Evolutionary conservation across 2,329 filamentous ascomycete species (phyloP).

Genomic region (Coniochaeta sp.): DNA sequence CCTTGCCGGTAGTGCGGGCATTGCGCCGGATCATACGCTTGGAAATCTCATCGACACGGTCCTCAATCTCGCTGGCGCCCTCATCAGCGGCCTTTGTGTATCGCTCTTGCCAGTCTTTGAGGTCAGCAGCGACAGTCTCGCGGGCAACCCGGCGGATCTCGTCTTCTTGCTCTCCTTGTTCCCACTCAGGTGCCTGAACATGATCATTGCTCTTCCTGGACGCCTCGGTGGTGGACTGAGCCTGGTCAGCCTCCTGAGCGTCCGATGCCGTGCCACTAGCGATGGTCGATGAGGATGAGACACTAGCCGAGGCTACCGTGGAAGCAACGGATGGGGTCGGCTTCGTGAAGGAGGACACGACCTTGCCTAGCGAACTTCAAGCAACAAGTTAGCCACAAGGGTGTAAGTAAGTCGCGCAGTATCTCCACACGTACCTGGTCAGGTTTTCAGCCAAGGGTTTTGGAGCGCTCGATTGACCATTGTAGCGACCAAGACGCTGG

Average conservation of each 20-base stretch:
- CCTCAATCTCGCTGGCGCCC: constrained; percentile 66
- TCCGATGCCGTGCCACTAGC: neutral
- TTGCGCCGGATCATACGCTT: constrained; percentile 52
- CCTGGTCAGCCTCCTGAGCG: neutral
- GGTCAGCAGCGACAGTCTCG: constrained; percentile 66
- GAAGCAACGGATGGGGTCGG: constrained; percentile 19
- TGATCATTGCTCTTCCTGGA: constrained; percentile 13
- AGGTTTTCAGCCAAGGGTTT: constrained; percentile 17
- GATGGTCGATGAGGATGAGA: constrained; percentile 11
- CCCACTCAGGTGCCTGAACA: constrained; percentile 35
- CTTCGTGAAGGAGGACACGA: constrained; percentile 29
- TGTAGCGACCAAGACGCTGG: constrained; percentile 75
- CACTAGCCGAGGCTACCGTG: constrained; percentile 17
- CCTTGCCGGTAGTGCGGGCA: constrained; percentile 56
- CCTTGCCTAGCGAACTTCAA: constrained; percentile 18
- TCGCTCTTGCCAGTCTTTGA: constrained; percentile 80
- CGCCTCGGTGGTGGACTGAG: constrained; percentile 7
- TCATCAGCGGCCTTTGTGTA: constrained; percentile 81
- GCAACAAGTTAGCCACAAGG: neutral
- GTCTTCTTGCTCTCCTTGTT: constrained; percentile 37
- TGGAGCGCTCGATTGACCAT: constrained; percentile 28
- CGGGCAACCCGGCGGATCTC: constrained; percentile 51
- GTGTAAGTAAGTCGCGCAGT: neutral
- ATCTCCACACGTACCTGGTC: constrained; percentile 17
- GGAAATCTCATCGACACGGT: constrained; percentile 53